A percentile compares a stretch with the other conserved stretches of the same genome.
Evolutionary conservation across 441 rosid genomes (phyloP).

Genomic region (Adansonia gregorii): DNA sequence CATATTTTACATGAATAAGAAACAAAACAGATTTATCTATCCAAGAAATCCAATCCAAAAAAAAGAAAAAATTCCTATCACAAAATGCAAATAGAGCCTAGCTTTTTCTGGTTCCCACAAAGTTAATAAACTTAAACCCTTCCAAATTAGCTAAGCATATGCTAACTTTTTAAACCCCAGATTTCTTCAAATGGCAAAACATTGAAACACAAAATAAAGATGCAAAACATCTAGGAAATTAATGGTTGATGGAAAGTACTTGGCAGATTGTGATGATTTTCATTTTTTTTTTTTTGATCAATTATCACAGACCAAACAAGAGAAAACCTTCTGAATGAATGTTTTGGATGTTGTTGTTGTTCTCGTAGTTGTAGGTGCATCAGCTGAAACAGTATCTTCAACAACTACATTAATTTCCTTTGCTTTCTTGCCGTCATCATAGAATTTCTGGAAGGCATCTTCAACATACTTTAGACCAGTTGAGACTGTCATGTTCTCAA

Average conservation of each 20-base stretch:
- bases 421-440: slow-evolving; percentile 53
- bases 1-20: not conserved
- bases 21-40: not conserved
- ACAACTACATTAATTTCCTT: slow-evolving; percentile 42
- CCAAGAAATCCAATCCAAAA: not conserved
- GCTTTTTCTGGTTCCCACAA: not conserved
- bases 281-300: slow-evolving; percentile 22
- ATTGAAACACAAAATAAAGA: not conserved
- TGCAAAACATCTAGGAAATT: slow-evolving; percentile 7
- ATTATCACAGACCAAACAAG: slow-evolving; percentile 73
- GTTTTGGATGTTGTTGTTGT: slow-evolving; percentile 40
- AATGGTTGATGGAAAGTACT: not conserved
- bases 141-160: not conserved
- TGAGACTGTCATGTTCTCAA: slow-evolving; percentile 61
- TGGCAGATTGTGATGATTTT: not conserved
- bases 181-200: not conserved
- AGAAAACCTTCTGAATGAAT: slow-evolving; percentile 53
- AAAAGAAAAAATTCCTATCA: not conserved
- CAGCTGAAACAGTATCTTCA: slow-evolving; percentile 40
- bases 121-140: not conserved
- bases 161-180: not conserved
- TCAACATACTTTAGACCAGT: slow-evolving; percentile 61
- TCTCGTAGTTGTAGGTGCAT: slow-evolving; percentile 29
- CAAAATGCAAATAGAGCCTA: not conserved
- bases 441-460: slow-evolving; percentile 51